phyloP scores from a whole-genome alignment of 2,329 filamentous ascomycete species.

The Purpureocillium lavendulum region DNA sequence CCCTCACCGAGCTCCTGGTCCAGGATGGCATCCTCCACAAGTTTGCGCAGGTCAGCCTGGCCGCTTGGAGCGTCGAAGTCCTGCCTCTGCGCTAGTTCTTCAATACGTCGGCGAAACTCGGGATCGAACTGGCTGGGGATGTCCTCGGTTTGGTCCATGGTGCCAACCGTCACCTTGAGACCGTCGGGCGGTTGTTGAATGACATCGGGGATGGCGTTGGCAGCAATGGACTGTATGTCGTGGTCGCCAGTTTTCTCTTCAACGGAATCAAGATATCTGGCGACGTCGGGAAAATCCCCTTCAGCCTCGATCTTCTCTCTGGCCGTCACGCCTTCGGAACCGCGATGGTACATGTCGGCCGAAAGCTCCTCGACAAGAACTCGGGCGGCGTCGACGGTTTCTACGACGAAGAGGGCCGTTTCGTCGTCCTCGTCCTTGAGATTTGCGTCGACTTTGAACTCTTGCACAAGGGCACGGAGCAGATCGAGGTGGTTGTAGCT shows the following conservation, averaged over 20 bases:
- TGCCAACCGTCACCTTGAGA: slow-evolving; percentile 68
- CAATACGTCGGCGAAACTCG: slow-evolving; percentile 77
- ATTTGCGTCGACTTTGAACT: slow-evolving; percentile 72
- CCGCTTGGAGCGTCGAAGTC: slow-evolving; percentile 78
- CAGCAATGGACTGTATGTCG: slow-evolving; percentile 19
- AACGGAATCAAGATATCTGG: slow-evolving; percentile 53
- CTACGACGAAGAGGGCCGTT: slow-evolving; percentile 89
- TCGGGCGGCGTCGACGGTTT: slow-evolving; percentile 69
- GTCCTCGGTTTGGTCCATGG: slow-evolving; percentile 56
- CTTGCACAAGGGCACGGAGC: slow-evolving; percentile 63
- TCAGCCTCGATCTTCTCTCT: slow-evolving; percentile 73
- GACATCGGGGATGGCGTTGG: slow-evolving; percentile 19
- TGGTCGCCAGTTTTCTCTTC: slow-evolving; percentile 16
- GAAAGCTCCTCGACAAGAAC: slow-evolving; percentile 77
- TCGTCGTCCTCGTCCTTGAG: slow-evolving; percentile 85
- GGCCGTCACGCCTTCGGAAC: slow-evolving; percentile 71
- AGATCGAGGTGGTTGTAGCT: slow-evolving; percentile 86
- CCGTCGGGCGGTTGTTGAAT: slow-evolving; percentile 66
- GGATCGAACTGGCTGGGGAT: slow-evolving; percentile 62
- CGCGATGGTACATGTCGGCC: slow-evolving; percentile 55
- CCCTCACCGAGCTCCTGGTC: slow-evolving; percentile 57
- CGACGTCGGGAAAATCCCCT: slow-evolving; percentile 68
- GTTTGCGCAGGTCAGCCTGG: slow-evolving; percentile 66
- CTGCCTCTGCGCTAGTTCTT: slow-evolving; percentile 73
- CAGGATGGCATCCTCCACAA: slow-evolving; percentile 73